phyloP scores from a whole-genome alignment of 257 asterid genomes.

The Solanum paucissectum region DNA sequence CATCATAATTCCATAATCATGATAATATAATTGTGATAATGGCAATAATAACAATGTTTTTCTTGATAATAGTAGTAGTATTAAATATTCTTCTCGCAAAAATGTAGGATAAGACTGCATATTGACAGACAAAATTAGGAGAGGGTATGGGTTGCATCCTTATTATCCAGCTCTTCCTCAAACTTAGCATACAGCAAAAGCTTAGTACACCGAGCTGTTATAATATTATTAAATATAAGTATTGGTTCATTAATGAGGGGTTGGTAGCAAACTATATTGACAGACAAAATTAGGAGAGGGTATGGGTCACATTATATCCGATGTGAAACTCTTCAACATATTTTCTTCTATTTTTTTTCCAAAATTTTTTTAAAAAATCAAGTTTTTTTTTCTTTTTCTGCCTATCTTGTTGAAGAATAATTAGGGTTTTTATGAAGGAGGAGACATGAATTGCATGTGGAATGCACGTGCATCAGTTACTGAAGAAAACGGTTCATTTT shows the following conservation, averaged over 20 bases:
- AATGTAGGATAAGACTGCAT: background rate
- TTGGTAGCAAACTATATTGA: background rate
- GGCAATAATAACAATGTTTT: background rate
- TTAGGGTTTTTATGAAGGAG: constrained; percentile 4
- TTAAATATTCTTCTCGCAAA: background rate
- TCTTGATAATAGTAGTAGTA: background rate
- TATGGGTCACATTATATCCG: background rate
- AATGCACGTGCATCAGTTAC: constrained; percentile 16
- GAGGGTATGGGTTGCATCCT: too few relatives aligned
- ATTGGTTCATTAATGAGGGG: background rate
- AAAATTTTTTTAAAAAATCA: fast-evolving
- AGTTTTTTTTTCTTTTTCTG: background rate
- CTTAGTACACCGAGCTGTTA: background rate
- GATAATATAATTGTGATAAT: background rate
- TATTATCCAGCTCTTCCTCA: background rate
- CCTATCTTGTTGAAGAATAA: background rate
- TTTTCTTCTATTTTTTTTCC: background rate
- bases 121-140: too few relatives aligned
- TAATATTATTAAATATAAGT: background rate
- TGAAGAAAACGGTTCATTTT: constrained; percentile 11
- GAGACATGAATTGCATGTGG: constrained; percentile 8
- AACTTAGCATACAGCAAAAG: background rate
- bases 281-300: background rate
- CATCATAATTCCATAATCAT: constrained; percentile 8
- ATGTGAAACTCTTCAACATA: background rate